Conservation (phyloP, 371 early-diverging fungal genomes). For the Lichtheimia ramosa region DNA sequence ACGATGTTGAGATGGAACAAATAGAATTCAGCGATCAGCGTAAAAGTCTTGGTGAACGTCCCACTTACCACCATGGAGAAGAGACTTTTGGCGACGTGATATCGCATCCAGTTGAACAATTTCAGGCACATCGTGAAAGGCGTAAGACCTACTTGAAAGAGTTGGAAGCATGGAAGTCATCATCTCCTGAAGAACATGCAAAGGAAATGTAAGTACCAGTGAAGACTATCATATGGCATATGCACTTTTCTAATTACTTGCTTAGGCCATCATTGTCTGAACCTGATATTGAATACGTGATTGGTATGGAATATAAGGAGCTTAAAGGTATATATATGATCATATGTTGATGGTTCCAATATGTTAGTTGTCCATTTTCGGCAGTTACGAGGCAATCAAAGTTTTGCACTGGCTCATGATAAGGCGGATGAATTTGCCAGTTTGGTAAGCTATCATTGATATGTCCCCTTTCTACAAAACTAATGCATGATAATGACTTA, state of each 20-base stretch:
- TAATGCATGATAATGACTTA: conserved; percentile 6
- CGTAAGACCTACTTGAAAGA: conserved; percentile 22
- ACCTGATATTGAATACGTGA: too few species aligned
- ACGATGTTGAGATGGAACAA: conserved; percentile 23
- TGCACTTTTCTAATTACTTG: neutral
- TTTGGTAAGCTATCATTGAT: neutral
- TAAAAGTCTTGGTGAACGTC: conserved; percentile 8
- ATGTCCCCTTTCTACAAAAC: too few species aligned
- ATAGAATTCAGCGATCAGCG: conserved; percentile 12
- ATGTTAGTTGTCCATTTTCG: conserved; percentile 47
- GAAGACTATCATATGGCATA: too few species aligned
- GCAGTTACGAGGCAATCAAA: conserved; percentile 45
- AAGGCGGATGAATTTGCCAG: conserved; percentile 30
- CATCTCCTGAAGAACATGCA: neutral
- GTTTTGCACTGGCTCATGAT: conserved; percentile 39
- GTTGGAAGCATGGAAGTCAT: conserved; percentile 16
- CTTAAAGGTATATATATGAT: too few species aligned
- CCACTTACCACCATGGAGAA: conserved; percentile 37
- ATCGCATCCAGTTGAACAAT: conserved; percentile 36
- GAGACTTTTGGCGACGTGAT: conserved; percentile 50
- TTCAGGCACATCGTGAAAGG: conserved; percentile 34
- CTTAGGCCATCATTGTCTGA: too few species aligned
- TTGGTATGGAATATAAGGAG: too few species aligned
- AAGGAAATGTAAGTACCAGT: conserved; percentile 2
- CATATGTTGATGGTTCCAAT: too few species aligned